Evolutionary conservation across 1,284 basidiomycete species (phyloP), one percentile per base, ranked within the genome.

Genomic region (Trichosporon faecale): DNA sequence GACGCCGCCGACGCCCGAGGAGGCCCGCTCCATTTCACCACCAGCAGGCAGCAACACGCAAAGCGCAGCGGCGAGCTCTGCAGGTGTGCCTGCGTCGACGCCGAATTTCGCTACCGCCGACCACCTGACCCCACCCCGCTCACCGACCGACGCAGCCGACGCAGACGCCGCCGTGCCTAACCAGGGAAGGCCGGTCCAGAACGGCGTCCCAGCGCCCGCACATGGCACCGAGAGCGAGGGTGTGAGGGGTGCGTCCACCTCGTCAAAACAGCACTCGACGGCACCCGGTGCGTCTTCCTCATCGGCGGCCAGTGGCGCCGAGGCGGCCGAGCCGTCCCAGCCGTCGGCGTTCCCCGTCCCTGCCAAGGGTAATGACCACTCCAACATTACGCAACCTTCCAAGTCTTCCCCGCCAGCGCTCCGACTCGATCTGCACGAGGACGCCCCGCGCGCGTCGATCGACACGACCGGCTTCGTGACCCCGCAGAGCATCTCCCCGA

Each of bases 391-490:
- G 57, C 57, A 61, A 18, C 18, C 29, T n/a, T 31, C 27, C 57
- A 29, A 21, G 29, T 14, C 4, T 25, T 29, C 9, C 11, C 27
- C 27, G 16, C 57, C 27, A 29, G 14, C 6, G 29, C 29, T 18
- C 27, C 29, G 27, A 61, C 16, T 61, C 27, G 57, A 61, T 8
- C 16, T 21, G 5, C 27, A 31, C 27, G 29, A n/a, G 16, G 57
- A 61, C 27, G 57, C 57, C 29, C 57, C 27, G 16, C 27, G 57
- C 6, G 6, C 57, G n/a, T 61, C 57, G 57, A 61, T 61, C 16
- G 57, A 61, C 57, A 61, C 57, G 27, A 29, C 57, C 29, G 57
- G 57, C 29, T 61, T 61, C 27, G 29, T 16, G 29, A 61, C 57
- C 29, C 57, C 57, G 57, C 57, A 31, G 27, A 61, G 57, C 57